A percentile compares a stretch with the other conserved stretches of the same genome.
These are phyloP conservation scores for Pseudopithomyces maydicus DNA, from an alignment of 2,329 filamentous ascomycete genomes.

Conservation along the genomic window DNA sequence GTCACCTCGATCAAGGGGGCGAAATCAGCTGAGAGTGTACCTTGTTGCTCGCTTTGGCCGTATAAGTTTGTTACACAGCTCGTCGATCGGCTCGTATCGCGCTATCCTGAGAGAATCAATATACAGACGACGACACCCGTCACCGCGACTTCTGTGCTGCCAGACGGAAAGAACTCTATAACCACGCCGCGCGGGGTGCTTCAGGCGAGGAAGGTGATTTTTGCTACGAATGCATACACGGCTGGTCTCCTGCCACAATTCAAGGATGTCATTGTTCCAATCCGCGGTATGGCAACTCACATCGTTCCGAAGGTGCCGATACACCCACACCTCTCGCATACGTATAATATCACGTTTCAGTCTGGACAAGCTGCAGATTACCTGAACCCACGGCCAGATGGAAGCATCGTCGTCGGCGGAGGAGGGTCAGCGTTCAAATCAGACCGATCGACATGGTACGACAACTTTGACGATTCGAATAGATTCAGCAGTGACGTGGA, in stretches of 20 bases:
- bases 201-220: conserved; percentile 24
- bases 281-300: conserved; percentile 36
- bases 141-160: conserved; percentile 3
- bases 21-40: conserved; percentile 23
- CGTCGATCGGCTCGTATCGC: conserved; percentile 16
- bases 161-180: conserved; percentile 14
- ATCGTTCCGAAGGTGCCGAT: conserved; percentile 12
- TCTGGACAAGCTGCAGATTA: conserved; percentile 13
- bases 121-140: conserved; percentile 33
- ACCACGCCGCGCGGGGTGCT: conserved; percentile 26
- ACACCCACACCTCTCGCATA: conserved; percentile 28
- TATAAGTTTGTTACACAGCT: conserved; percentile 36
- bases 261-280: conserved; percentile 43
- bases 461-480: conserved; percentile 52
- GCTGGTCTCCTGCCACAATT: conserved; percentile 35
- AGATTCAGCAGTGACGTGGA: conserved; percentile 49
- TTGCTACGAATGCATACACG: conserved; percentile 37
- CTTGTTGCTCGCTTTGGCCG: conserved; percentile 26
- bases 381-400: conserved; percentile 17
- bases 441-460: conserved; percentile 50
- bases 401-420: conserved; percentile 34
- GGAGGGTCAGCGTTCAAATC: conserved; percentile 42
- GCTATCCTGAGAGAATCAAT: conserved; percentile 21
- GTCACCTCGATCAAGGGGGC: conserved; percentile 26
- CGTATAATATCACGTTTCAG: conserved; percentile 32